phyloP scores from a whole-genome alignment of 805 yeast genomes.

The Candida ipomoeae region DNA sequence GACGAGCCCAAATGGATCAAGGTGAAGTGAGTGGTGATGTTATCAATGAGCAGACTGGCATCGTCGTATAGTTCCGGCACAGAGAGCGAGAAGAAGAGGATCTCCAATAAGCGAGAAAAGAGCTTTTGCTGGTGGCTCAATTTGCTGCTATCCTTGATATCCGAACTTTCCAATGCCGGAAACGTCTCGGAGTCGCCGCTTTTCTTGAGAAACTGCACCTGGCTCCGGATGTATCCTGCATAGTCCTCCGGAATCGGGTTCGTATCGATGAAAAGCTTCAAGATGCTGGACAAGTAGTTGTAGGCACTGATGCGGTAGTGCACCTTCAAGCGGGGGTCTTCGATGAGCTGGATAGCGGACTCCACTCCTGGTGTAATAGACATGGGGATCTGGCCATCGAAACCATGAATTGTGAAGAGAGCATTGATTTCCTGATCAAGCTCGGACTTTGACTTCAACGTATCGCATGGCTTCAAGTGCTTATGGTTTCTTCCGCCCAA shows the following conservation, averaged over 20 bases:
- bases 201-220: conserved; percentile 42
- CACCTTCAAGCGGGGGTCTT: conserved; percentile 56
- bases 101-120: conserved; percentile 58
- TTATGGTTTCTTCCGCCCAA: conserved; percentile 93
- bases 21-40: conserved; percentile 74
- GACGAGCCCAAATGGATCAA: conserved; percentile 73
- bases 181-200: conserved; percentile 31
- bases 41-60: conserved; percentile 56
- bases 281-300: conserved; percentile 60
- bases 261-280: conserved; percentile 63
- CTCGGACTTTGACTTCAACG: conserved; percentile 50
- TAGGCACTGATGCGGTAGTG: conserved; percentile 78
- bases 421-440: conserved; percentile 71
- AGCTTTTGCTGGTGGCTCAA: conserved; percentile 62
- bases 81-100: conserved; percentile 72
- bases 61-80: conserved; percentile 68
- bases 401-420: conserved; percentile 65
- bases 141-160: conserved; percentile 44
- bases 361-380: conserved; percentile 80
- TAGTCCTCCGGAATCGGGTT: conserved; percentile 45
- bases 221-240: conserved; percentile 43
- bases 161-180: conserved; percentile 38
- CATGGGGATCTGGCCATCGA: conserved; percentile 55
- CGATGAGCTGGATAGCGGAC: conserved; percentile 71
- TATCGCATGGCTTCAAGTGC: conserved; percentile 71